Evolutionary conservation across 331 rosid species (phyloP).

Genomic region (Pyrus hybrid): DNA sequence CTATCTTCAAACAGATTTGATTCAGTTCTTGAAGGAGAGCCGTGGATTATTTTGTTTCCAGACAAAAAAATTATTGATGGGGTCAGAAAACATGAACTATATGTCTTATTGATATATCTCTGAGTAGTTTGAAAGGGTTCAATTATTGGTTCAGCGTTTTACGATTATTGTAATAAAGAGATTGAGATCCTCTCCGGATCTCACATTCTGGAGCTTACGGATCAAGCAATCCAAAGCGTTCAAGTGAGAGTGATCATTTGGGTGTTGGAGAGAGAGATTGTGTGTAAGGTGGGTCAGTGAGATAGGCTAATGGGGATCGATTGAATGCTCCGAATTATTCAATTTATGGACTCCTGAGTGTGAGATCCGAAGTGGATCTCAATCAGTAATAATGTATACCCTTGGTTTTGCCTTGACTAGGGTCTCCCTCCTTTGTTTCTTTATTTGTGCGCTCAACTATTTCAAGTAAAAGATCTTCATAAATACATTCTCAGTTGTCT

Average conservation of each 20-base stretch:
- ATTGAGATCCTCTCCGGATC: too few species aligned
- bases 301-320: too few species aligned
- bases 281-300: too few species aligned
- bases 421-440: neutral
- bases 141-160: slow-evolving; percentile 41
- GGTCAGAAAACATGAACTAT: neutral
- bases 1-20: neutral
- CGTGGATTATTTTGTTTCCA: neutral
- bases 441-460: neutral
- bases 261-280: too few species aligned
- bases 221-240: too few species aligned
- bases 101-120: slow-evolving; percentile 18
- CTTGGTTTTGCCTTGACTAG: slow-evolving; percentile 13
- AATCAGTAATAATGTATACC: neutral
- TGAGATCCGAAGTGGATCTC: too few species aligned
- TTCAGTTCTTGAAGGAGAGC: neutral
- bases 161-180: slow-evolving; percentile 30
- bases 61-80: neutral
- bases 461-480: neutral
- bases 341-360: too few species aligned
- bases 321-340: too few species aligned
- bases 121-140: slow-evolving; percentile 17
- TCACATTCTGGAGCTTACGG: too few species aligned
- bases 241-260: too few species aligned
- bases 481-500: neutral